Conservation (phyloP, 305 asterid genomes). For the Stenogyne calaminthoides region DNA sequence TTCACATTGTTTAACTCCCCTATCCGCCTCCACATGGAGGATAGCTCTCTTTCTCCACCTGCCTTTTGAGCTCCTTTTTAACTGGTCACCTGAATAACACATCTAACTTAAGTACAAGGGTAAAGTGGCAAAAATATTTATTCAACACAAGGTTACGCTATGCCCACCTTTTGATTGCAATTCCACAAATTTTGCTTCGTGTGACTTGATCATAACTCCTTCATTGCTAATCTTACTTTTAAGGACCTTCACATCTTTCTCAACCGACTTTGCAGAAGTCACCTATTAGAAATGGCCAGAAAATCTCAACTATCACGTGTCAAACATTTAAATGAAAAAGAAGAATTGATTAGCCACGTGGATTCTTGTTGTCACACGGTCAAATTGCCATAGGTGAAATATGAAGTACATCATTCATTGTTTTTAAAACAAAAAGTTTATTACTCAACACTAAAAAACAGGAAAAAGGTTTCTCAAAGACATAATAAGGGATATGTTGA, state of each 20-base stretch:
- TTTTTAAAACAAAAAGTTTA: no score
- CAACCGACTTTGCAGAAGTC: slow-evolving; percentile 68
- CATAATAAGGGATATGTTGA: background rate
- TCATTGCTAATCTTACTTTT: slow-evolving; percentile 69
- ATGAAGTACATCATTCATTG: background rate
- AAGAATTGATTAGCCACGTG: no score
- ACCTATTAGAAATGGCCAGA: slow-evolving; percentile 45
- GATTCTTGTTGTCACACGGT: no score
- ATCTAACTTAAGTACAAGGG: slow-evolving; percentile 16
- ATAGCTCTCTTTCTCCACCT: slow-evolving; percentile 63
- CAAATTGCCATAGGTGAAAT: slow-evolving; percentile 1
- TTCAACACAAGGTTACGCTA: slow-evolving; percentile 22
- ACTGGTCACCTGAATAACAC: slow-evolving; percentile 55
- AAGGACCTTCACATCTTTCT: slow-evolving; percentile 76
- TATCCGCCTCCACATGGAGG: slow-evolving; percentile 46
- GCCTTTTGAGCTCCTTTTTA: slow-evolving; percentile 55
- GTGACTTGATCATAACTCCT: slow-evolving; percentile 60
- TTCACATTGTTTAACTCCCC: slow-evolving; percentile 66
- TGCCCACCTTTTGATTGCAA: slow-evolving; percentile 64
- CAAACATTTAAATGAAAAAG: no score
- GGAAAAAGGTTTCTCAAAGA: background rate
- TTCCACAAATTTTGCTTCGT: slow-evolving; percentile 67
- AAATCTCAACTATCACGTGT: no score
- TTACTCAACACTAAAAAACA: background rate
- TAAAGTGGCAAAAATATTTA: slow-evolving; percentile 19